phyloP scores from a whole-genome alignment of 169 alveolate species.

The Plasmodium knowlesi region DNA sequence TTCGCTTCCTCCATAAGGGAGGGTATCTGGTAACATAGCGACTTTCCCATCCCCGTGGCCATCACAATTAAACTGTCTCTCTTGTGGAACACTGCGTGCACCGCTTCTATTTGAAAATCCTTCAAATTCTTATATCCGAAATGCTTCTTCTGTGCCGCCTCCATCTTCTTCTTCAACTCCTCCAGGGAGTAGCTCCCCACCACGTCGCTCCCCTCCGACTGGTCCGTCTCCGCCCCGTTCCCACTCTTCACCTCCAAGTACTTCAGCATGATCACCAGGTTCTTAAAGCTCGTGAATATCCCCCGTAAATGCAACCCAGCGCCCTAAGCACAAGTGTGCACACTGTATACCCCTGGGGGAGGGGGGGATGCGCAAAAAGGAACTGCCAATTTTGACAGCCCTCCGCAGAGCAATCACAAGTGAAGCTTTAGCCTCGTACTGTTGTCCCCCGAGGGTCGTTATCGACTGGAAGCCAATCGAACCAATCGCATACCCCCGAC shows the following conservation, averaged over 20 bases:
- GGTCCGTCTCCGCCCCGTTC: constrained; percentile 17
- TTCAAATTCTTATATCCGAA: constrained; percentile 66
- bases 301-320: too few species aligned
- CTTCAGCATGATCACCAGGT: neutral
- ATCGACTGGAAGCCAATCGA: neutral
- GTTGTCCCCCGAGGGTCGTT: neutral
- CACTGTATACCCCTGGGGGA: too few species aligned
- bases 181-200: constrained; percentile 8
- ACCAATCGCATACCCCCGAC: neutral
- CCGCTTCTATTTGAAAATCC: constrained; percentile 90
- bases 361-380: too few species aligned
- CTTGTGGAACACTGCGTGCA: constrained; percentile 92
- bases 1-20: constrained; percentile 85
- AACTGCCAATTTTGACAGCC: neutral
- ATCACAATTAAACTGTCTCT: constrained; percentile 95
- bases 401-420: neutral
- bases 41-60: constrained; percentile 99
- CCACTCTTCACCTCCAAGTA: neutral
- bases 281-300: neutral
- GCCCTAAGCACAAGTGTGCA: too few species aligned
- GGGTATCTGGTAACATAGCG: constrained; percentile 95
- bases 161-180: constrained; percentile 53
- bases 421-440: neutral
- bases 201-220: neutral
- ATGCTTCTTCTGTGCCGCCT: constrained; percentile 52